Base-by-base conservation (phyloP, 371 early-diverging fungal species). In the Mucor mucedo region DNA sequence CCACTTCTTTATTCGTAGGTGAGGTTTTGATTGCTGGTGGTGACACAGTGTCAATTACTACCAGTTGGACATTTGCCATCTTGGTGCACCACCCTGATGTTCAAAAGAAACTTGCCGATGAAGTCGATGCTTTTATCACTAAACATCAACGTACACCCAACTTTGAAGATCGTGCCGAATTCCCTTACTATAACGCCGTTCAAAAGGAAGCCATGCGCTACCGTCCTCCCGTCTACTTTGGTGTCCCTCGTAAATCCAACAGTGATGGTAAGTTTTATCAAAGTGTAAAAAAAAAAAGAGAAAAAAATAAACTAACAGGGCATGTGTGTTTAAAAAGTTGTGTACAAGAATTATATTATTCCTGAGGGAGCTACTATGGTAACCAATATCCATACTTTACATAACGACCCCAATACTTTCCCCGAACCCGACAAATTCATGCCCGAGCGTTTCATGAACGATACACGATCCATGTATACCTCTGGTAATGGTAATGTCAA, bases 191-290 rank as follows among this genome's bases (percentile, higher is more conserved):
- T 29, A 62, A 65, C 48, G 62, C 69, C 4, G 57, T 75, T 11
- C 60, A 63, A 42, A 75, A 75, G 38, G 77, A 79, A 57, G 55
- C 59, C 16, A 14, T 75, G 11, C 58, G 80, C 3, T 69, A 33
- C 40, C 67, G 65, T 10, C 68, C 75, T 9, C 54, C 70, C 9
- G 67, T 58, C 30, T 71, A 69, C 4, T 65, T 71, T 35, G 60
- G 69, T 32, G 44, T 73, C 6, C 76, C 77, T 10, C 78, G 75
- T 21, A 54, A 53, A 16, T 58, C 77, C 2, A 60, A 44, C n/a
- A 47, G 65, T 57, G 79, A 81, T 35, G 44, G 72, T 70, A 76
- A 62, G 47, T 41, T 6, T 2, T 38, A 21, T 3, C 21, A 9
- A 40, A n/a, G n/a, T 47, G 21, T n/a, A 5, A 14, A 28, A 8